These are phyloP conservation scores for Closterium sp. DNA, from an alignment of 139 green algal species.

Conservation along the genomic window DNA sequence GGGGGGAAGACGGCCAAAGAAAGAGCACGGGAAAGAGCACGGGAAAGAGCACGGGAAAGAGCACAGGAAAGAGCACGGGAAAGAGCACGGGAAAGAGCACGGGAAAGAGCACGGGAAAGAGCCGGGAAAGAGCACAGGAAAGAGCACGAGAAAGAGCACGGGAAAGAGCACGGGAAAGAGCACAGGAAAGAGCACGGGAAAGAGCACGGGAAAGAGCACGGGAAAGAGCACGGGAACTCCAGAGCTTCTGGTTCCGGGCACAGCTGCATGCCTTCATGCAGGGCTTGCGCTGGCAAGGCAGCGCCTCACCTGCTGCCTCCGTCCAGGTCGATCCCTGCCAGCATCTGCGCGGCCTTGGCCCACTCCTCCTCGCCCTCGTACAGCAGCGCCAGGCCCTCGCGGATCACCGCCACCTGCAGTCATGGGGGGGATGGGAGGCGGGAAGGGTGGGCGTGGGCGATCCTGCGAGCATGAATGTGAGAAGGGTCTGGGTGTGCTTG, in stretches of 20 bases:
- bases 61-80: too few species aligned
- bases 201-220: not conserved
- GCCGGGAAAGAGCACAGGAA: too few species aligned
- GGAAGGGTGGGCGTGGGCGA: not conserved
- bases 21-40: too few species aligned
- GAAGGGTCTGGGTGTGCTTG: conserved; percentile 37
- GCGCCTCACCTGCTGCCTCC: conserved; percentile 29
- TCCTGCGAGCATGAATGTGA: too few species aligned
- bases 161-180: conserved; percentile 21
- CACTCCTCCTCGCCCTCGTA: conserved; percentile 84
- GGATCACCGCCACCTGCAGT: conserved; percentile 50
- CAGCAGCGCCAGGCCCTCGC: conserved; percentile 67
- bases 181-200: too few species aligned
- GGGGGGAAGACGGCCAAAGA: too few species aligned
- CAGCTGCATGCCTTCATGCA: too few species aligned
- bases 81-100: too few species aligned
- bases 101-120: too few species aligned
- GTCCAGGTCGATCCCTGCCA: conserved; percentile 86
- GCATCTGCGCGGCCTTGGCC: conserved; percentile 77
- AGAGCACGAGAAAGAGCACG: not conserved
- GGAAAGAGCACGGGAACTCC: not conserved
- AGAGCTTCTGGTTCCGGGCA: too few species aligned
- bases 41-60: too few species aligned
- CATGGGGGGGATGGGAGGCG: not conserved
- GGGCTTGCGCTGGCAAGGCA: too few species aligned